Conservation (phyloP, 108 stramenopile genomes). For the Licmophora abbreviata region DNA sequence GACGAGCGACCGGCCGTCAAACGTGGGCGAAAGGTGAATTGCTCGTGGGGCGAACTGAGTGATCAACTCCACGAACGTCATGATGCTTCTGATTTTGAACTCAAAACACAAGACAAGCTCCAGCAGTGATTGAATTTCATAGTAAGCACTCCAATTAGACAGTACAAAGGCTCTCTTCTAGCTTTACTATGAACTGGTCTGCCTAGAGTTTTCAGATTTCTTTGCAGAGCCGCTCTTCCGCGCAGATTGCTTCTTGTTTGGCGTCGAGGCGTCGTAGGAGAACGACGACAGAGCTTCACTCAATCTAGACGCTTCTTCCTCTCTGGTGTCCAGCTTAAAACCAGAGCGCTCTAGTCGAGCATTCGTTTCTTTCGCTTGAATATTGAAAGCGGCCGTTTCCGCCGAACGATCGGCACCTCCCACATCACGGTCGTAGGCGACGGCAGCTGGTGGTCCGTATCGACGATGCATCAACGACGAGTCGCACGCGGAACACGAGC, state of each 20-base stretch:
- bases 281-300: conserved; percentile 27
- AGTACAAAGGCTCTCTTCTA: not conserved
- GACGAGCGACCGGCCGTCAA: conserved; percentile 34
- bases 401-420: conserved; percentile 7
- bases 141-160: not conserved
- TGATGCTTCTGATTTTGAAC: conserved; percentile 25
- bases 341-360: conserved; percentile 37
- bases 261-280: conserved; percentile 27
- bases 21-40: conserved; percentile 40
- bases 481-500: not conserved
- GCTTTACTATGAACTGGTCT: no score
- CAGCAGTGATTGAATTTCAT: not conserved
- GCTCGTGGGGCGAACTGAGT: conserved; percentile 20
- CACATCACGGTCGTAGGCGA: conserved; percentile 9
- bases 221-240: no score
- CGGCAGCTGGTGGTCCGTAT: not conserved
- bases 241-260: conserved; percentile 18
- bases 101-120: conserved; percentile 1
- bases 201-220: no score
- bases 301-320: conserved; percentile 31
- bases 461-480: no score
- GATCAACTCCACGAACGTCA: conserved; percentile 35
- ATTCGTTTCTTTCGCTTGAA: conserved; percentile 36
- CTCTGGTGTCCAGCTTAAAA: conserved; percentile 44
- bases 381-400: conserved; percentile 10